These are phyloP conservation scores for Cyclotella cryptica DNA, from an alignment of 108 stramenopile genomes.

Conservation along the genomic window DNA sequence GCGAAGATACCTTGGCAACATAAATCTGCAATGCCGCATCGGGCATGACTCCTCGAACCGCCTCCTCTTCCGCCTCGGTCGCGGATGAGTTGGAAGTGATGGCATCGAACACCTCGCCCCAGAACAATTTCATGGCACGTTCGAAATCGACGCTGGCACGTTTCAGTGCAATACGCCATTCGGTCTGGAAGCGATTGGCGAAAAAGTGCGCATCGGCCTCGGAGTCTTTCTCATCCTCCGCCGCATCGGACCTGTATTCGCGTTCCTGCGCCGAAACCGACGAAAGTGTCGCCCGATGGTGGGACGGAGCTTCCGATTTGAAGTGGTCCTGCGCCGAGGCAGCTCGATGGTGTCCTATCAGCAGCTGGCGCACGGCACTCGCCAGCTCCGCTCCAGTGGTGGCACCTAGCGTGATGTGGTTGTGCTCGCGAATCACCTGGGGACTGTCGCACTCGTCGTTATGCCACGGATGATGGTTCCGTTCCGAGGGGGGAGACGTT, in stretches of 20 bases:
- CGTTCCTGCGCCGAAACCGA: background rate
- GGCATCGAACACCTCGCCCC: slow-evolving; percentile 44
- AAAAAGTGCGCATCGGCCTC: slow-evolving; percentile 27
- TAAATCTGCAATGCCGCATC: slow-evolving; percentile 66
- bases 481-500: background rate
- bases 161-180: slow-evolving; percentile 60
- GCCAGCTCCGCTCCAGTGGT: slow-evolving; percentile 11
- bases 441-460: background rate
- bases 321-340: background rate
- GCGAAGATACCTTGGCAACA: slow-evolving; percentile 27
- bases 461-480: background rate
- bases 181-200: slow-evolving; percentile 46
- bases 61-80: slow-evolving; percentile 30
- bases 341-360: slow-evolving; percentile 13
- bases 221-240: slow-evolving; percentile 1
- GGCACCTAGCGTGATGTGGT: slow-evolving; percentile 2
- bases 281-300: background rate
- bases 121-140: slow-evolving; percentile 54
- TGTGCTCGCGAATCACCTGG: background rate
- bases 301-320: background rate
- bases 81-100: background rate
- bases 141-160: slow-evolving; percentile 60
- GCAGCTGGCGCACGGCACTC: background rate
- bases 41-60: slow-evolving; percentile 66
- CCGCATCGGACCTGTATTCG: slow-evolving; percentile 15